Base-by-base conservation (phyloP, 2,329 filamentous ascomycete genomes). In the Ascochyta rabiei region DNA sequence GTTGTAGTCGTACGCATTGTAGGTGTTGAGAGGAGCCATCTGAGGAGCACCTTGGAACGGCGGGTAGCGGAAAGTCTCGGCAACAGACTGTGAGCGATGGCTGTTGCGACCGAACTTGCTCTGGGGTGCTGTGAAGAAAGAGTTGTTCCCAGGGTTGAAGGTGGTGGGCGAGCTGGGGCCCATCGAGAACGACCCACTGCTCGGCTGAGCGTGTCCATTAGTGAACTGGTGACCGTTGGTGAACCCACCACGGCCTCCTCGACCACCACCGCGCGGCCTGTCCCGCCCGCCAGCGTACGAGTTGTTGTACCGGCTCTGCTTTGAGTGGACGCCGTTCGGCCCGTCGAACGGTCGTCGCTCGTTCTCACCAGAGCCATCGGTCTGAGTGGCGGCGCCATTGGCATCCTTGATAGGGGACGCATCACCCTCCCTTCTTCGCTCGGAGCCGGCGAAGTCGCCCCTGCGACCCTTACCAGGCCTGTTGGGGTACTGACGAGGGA, bases 71-170 rank as follows among this genome's bases (percentile, higher is more conserved):
- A 84, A 88, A 26, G 75, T 74, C 31, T 82, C 81, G 34, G 81
- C 80, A 63, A 88, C 81, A 1, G 86, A 88, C 59, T 87, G 85
- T 23, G 86, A 86, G 49, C 86, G 80, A 56, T 82, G 73, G 42
- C 78, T 78, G 49, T 72, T 74, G 62, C 80, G 79, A 45, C 84
- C 79, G 61, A 80, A 82, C 54, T 78, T 78, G 55, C 62, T 50
- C 46, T 59, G 69, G 34, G 63, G 66, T 63, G 61, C 44, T 8
- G 66, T 48, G 59, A 74, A 74, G 47, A 68, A 75, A 31, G 63
- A 58, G 16, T 59, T 69, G 49, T 75, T 73, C 38, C 74, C 73
- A 10, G 71, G 69, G 38, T 66, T 63, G 64, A 69, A 69, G 28
- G 72, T 63, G 56, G 76, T 68, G 52, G 74, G 70, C 34, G 75